A percentile compares a stretch with the other conserved stretches of the same genome.
Evolutionary conservation across 2,329 filamentous ascomycete genomes (phyloP).

Genomic region (Aspergillaceae sp.): DNA sequence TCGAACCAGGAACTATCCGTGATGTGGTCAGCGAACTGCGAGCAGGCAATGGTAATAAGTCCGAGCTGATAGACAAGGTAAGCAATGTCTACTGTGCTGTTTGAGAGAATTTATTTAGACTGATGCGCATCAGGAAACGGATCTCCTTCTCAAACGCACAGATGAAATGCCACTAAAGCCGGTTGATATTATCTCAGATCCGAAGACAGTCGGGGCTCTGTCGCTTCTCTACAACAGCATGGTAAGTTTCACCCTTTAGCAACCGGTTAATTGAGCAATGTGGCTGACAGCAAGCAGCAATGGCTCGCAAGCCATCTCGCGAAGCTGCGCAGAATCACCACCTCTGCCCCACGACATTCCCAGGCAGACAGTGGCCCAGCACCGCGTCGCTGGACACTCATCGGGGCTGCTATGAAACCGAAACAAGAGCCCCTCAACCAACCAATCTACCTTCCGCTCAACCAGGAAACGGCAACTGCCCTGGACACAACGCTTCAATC

Average conservation of each 20-base stretch:
- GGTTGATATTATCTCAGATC: constrained; percentile 80
- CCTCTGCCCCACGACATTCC: constrained; percentile 44
- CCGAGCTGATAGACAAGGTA: constrained; percentile 54
- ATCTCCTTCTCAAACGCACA: constrained; percentile 44
- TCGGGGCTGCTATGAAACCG: constrained; percentile 55
- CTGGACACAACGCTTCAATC: constrained; percentile 83
- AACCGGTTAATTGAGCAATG: background rate
- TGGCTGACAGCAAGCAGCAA: constrained; percentile 43
- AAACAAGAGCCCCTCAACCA: constrained; percentile 49
- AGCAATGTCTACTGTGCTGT: background rate
- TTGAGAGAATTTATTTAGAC: background rate
- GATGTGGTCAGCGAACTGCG: constrained; percentile 62
- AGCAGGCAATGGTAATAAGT: constrained; percentile 43
- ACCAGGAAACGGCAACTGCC: constrained; percentile 70
- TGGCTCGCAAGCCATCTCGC: constrained; percentile 81
- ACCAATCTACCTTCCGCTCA: constrained; percentile 77
- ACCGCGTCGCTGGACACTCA: constrained; percentile 73
- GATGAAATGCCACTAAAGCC: constrained; percentile 57
- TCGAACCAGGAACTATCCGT: constrained; percentile 62
- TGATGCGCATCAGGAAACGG: constrained; percentile 40
- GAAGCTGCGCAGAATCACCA: constrained; percentile 74
- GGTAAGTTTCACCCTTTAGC: constrained; percentile 32
- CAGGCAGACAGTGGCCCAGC: constrained; percentile 40
- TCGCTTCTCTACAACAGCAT: constrained; percentile 93
- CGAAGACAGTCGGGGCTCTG: constrained; percentile 73